A percentile compares a stretch with the other conserved stretches of the same genome.
phyloP scores from a whole-genome alignment of 352 stramenopile species.

The Thalassiosira exigua region DNA sequence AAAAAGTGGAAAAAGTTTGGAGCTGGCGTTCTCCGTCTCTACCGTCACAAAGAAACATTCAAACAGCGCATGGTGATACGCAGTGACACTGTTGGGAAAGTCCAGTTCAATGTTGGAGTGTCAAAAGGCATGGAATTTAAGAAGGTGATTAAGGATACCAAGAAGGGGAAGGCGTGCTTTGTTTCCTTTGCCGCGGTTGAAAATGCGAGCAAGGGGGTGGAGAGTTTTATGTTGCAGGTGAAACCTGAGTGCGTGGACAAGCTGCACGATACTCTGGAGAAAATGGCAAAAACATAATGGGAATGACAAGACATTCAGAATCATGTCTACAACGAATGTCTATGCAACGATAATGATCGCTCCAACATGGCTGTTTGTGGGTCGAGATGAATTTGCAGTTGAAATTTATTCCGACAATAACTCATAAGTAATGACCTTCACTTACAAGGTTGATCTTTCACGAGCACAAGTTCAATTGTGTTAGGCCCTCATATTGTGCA shows the following conservation, averaged over 20 bases:
- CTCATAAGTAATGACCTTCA: too few relatives aligned
- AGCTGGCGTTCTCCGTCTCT: constrained; percentile 32
- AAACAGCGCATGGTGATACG: constrained; percentile 44
- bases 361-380: too few relatives aligned
- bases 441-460: too few relatives aligned
- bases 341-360: too few relatives aligned
- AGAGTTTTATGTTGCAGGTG: constrained; percentile 47
- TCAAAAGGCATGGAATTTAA: constrained; percentile 42
- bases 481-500: too few relatives aligned
- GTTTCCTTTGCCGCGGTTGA: constrained; percentile 30
- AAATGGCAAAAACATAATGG: too few relatives aligned
- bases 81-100: constrained; percentile 38
- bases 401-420: too few relatives aligned
- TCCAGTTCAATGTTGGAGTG: constrained; percentile 39
- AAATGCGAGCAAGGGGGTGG: constrained; percentile 29
- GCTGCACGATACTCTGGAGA: constrained; percentile 24
- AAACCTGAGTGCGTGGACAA: constrained; percentile 30
- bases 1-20: constrained; percentile 30
- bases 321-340: too few relatives aligned
- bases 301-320: too few relatives aligned
- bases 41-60: constrained; percentile 23
- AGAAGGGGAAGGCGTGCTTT: constrained; percentile 19
- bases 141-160: constrained; percentile 18
- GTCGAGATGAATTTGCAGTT: too few relatives aligned
- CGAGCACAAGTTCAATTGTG: too few relatives aligned